phyloP scores from a whole-genome alignment of 345 rosid genomes.

The Eucalyptus decipiens region DNA sequence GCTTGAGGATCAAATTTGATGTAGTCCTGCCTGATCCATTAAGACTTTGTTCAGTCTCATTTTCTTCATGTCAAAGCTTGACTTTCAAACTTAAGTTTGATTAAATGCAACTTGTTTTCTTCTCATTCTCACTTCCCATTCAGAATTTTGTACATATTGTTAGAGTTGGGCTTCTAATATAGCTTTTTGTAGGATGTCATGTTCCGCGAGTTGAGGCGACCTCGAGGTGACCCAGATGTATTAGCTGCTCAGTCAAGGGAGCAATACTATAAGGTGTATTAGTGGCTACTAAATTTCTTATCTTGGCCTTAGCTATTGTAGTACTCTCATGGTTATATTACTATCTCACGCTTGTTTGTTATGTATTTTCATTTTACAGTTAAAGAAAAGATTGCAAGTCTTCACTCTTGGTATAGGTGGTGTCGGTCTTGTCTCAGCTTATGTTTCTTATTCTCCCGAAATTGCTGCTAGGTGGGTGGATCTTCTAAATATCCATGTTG shows the following conservation, averaged over 20 bases:
- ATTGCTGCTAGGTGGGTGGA: slow-evolving; percentile 68
- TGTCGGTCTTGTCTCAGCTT: slow-evolving; percentile 79
- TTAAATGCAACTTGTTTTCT: not conserved
- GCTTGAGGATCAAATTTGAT: not conserved
- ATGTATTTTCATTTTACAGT: slow-evolving; percentile 33
- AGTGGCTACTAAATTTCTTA: not conserved
- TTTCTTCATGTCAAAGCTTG: not conserved
- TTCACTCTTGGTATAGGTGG: slow-evolving; percentile 75
- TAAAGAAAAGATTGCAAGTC: slow-evolving; percentile 59
- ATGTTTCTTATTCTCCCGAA: slow-evolving; percentile 77
- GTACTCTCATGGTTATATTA: not conserved
- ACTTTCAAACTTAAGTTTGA: not conserved
- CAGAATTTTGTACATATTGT: not conserved
- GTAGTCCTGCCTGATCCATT: not conserved
- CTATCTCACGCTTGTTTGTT: not conserved
- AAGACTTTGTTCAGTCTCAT: not conserved
- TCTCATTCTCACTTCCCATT: not conserved
- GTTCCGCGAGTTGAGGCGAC: slow-evolving; percentile 48
- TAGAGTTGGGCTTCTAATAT: slow-evolving; percentile 2
- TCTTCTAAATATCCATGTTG: not conserved
- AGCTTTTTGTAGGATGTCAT: slow-evolving; percentile 40
- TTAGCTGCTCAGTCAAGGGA: slow-evolving; percentile 77
- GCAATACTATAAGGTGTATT: slow-evolving; percentile 58
- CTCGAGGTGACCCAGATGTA: slow-evolving; percentile 66
- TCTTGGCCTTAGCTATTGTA: not conserved